Base-by-base conservation (phyloP, 2,329 filamentous ascomycete genomes). In the Nemania bipapillata region DNA sequence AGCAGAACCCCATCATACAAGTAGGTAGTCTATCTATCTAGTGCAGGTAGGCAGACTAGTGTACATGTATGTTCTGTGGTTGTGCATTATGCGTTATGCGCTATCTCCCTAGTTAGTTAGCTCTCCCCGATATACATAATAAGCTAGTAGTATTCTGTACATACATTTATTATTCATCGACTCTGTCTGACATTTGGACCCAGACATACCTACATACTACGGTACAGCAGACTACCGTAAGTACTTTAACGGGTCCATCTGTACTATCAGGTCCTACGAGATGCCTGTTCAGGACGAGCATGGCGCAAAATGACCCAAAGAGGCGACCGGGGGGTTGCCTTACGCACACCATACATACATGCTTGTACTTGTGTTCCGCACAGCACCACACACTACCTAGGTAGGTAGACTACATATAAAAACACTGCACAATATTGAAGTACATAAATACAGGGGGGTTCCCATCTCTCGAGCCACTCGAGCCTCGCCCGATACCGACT, bases 221-320 rank as follows among this genome's bases (percentile, higher is more conserved):
- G n/a, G n/a, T n/a, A n/a, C n/a, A n/a, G n/a, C n/a, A n/a, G n/a
- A n/a, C n/a, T n/a, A n/a, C n/a, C n/a, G n/a, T n/a, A n/a, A n/a
- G n/a, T n/a, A n/a, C n/a, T n/a, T n/a, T n/a, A n/a, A n/a, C n/a
- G n/a, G n/a, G n/a, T n/a, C n/a, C n/a, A n/a, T n/a, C n/a, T n/a
- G n/a, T n/a, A n/a, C 61, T 59, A 65, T 68, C 50, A 35, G 26
- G 22, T 45, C 40, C 37, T 58, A 45, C 53, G 37, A 66, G 66
- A 69, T 66, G 63, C 66, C 66, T 69, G 57, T 69, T 69, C 57
- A 55, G 66, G 66, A 66, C 28, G 62, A 24, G 50, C 63, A 54
- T 20, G 53, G 57, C 20, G 63, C 53, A 40, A 32, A 8, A 40
- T 30, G 45, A 52, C 17, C 37, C 12, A 24, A 1, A 12, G 26